Conservation (phyloP, 2,329 filamentous ascomycete genomes). For the Ampelomyces quisqualis region DNA sequence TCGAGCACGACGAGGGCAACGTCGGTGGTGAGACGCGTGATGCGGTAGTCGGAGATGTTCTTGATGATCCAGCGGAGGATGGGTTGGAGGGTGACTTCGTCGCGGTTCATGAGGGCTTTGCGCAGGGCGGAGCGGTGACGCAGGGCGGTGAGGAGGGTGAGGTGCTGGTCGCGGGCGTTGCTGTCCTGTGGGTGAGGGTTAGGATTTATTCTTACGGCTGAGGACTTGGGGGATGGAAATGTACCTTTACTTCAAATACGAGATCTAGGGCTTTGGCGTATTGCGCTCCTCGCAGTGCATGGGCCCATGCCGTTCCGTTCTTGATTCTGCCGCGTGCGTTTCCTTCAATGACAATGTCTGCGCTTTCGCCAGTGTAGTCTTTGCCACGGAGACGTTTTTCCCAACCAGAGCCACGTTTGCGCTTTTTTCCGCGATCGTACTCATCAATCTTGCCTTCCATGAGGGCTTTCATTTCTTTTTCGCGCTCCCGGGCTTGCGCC, state of each 20-base stretch:
- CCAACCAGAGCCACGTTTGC: slow-evolving; percentile 58
- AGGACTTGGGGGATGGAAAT: not conserved
- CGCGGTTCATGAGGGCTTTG: slow-evolving; percentile 74
- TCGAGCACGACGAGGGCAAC: slow-evolving; percentile 80
- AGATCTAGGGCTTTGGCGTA: slow-evolving; percentile 78
- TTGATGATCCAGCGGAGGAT: slow-evolving; percentile 80
- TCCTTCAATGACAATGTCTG: slow-evolving; percentile 83
- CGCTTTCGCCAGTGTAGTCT: slow-evolving; percentile 79
- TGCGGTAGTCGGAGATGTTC: slow-evolving; percentile 79
- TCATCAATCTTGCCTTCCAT: slow-evolving; percentile 75
- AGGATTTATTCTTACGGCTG: not conserved
- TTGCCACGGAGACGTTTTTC: slow-evolving; percentile 67
- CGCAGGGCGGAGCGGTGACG: slow-evolving; percentile 84
- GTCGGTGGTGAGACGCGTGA: slow-evolving; percentile 79
- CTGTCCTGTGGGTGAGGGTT: slow-evolving; percentile 25
- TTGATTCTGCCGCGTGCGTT: slow-evolving; percentile 65
- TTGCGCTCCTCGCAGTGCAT: slow-evolving; percentile 72
- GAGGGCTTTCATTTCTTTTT: slow-evolving; percentile 82
- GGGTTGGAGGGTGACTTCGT: slow-evolving; percentile 78
- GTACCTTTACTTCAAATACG: slow-evolving; percentile 58
- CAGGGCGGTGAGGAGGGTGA: slow-evolving; percentile 80
- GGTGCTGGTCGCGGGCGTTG: slow-evolving; percentile 47
- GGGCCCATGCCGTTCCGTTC: slow-evolving; percentile 75
- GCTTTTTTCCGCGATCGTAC: slow-evolving; percentile 72
- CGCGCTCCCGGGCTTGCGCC: slow-evolving; percentile 69